Evolutionary conservation across 1,284 basidiomycete species (phyloP).

Genomic region (Cryptococcus sp.): DNA sequence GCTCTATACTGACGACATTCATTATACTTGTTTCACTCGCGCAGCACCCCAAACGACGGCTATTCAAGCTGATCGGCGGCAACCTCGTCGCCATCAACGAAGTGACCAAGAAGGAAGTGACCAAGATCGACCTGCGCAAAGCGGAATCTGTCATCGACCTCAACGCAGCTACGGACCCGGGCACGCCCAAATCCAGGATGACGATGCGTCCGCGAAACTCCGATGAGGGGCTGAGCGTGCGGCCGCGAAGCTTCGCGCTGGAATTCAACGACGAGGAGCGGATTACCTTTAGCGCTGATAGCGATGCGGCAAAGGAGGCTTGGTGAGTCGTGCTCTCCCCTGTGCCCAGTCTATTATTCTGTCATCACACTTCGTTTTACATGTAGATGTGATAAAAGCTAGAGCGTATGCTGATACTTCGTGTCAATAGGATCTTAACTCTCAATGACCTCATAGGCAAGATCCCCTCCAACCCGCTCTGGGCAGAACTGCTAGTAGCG

Average conservation of each 20-base stretch:
- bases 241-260: constrained; percentile 78
- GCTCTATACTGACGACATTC: background rate
- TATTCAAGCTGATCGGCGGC: constrained; percentile 81
- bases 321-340: constrained; percentile 64
- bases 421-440: constrained; percentile 69
- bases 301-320: constrained; percentile 77
- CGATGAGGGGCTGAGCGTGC: constrained; percentile 64
- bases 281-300: constrained; percentile 89
- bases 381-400: background rate
- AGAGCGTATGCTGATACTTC: background rate
- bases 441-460: constrained; percentile 76
- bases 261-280: constrained; percentile 76
- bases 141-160: constrained; percentile 76
- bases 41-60: constrained; percentile 74
- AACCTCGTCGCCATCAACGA: constrained; percentile 90
- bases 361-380: no score
- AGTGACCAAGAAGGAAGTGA: constrained; percentile 85
- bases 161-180: constrained; percentile 45
- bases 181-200: constrained; percentile 28
- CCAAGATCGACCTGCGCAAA: constrained; percentile 87
- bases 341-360: background rate
- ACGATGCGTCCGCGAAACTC: constrained; percentile 60
- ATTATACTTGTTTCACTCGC: background rate
- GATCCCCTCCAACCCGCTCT: constrained; percentile 83
- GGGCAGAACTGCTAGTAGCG: constrained; percentile 72